These are phyloP conservation scores for Zanthoxylum bungeanum DNA, from an alignment of 345 rosid genomes.

Conservation along the genomic window DNA sequence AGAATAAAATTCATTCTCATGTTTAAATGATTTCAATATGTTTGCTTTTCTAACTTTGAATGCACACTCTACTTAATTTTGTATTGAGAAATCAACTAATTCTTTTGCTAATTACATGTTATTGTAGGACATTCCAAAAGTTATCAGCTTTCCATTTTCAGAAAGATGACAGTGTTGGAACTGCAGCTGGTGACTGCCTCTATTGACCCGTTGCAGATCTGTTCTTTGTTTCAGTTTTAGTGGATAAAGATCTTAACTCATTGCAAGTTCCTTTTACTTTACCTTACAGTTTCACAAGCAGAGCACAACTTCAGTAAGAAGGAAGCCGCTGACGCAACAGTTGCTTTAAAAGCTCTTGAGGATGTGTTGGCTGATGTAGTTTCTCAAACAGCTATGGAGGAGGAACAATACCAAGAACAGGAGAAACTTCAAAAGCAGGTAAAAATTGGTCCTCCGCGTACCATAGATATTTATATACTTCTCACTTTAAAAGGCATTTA, in stretches of 20 bases:
- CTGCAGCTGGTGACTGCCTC: constrained; percentile 34
- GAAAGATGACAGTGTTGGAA: constrained; percentile 21
- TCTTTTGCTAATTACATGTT: constrained; percentile 11
- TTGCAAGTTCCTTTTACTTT: neutral
- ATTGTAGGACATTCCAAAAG: constrained; percentile 32
- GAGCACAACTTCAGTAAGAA: constrained; percentile 18
- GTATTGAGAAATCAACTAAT: too few relatives aligned
- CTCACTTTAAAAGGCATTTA: neutral
- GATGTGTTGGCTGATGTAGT: constrained; percentile 34
- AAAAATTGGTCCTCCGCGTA: neutral
- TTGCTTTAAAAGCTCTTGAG: constrained; percentile 30
- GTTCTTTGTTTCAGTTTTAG: neutral
- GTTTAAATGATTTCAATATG: too few relatives aligned
- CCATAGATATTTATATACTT: constrained; percentile 9
- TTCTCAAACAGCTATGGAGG: constrained; percentile 47
- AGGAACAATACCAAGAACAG: constrained; percentile 46
- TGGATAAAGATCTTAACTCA: neutral
- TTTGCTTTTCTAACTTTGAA: too few relatives aligned
- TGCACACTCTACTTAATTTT: too few relatives aligned
- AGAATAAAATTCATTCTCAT: neutral
- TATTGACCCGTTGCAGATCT: neutral
- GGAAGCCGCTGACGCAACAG: constrained; percentile 25
- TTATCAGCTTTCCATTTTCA: constrained; percentile 17
- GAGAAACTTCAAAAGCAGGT: constrained; percentile 61
- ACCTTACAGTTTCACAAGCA: constrained; percentile 18